Percentiles rank a stretch among this genome's conserved stretches.
Evolutionary conservation across 2,329 filamentous ascomycete species (phyloP).

Genomic region (Trichophyton simii): DNA sequence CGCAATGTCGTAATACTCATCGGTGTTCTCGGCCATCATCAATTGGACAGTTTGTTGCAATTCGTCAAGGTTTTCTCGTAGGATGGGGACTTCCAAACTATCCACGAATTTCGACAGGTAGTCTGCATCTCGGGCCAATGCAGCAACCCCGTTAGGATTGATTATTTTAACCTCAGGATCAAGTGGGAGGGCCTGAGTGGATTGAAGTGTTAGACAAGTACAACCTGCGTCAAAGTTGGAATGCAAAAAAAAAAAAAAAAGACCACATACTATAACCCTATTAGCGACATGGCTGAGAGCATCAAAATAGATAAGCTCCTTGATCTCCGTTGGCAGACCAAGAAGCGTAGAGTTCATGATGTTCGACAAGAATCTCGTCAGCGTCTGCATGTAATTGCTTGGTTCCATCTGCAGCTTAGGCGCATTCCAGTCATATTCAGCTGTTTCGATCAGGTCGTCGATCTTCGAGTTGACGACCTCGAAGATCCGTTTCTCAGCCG

Average conservation of each 20-base stretch:
- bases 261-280: conserved; percentile 56
- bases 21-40: conserved; percentile 76
- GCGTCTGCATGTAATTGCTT: conserved; percentile 87
- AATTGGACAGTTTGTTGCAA: conserved; percentile 83
- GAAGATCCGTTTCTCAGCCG: conserved; percentile 92
- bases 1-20: conserved; percentile 91
- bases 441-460: conserved; percentile 90
- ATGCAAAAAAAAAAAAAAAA: conserved; percentile 1
- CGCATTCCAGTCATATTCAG: conserved; percentile 83
- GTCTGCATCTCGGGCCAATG: conserved; percentile 68
- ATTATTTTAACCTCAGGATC: conserved; percentile 70
- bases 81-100: conserved; percentile 72
- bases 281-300: conserved; percentile 81
- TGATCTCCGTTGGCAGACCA: conserved; percentile 87
- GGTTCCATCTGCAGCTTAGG: conserved; percentile 55
- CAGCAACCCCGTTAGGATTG: conserved; percentile 70
- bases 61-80: conserved; percentile 82
- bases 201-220: conserved; percentile 5
- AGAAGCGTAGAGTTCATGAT: conserved; percentile 94
- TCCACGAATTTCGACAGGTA: conserved; percentile 80
- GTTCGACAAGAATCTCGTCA: conserved; percentile 84
- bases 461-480: conserved; percentile 98
- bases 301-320: conserved; percentile 95
- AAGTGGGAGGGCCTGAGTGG: conserved; percentile 56
- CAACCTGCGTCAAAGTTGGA: not conserved